Percentiles rank a stretch among this genome's conserved stretches.
Evolutionary conservation across 2,329 filamentous ascomycete species (phyloP).

Genomic region (Fusarium nanum): DNA sequence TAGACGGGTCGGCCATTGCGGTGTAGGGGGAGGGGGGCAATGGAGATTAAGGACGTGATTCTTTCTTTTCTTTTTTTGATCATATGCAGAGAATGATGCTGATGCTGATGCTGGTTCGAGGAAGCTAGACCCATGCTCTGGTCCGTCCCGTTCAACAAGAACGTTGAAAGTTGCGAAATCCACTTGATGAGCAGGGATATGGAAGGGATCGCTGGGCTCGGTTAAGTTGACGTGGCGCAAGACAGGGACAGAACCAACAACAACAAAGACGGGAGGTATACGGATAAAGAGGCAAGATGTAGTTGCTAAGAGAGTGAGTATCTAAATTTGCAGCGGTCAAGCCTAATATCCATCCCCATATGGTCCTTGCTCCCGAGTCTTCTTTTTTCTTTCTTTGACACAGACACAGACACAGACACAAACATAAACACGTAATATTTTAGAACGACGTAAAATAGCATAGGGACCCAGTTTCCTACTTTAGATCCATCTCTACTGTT

Average conservation of each 20-base stretch:
- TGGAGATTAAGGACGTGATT: slow-evolving; percentile 1
- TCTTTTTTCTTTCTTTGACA: neutral
- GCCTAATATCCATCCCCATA: neutral
- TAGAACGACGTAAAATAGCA: slow-evolving; percentile 19
- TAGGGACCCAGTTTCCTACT: slow-evolving; percentile 10
- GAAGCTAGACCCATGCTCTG: slow-evolving; percentile 6
- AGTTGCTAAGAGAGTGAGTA: neutral
- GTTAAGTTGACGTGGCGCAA: slow-evolving; percentile 1
- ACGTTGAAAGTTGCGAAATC: neutral
- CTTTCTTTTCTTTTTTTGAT: neutral
- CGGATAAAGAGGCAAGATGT: neutral
- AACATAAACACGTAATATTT: slow-evolving; percentile 9
- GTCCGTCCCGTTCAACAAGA: neutral
- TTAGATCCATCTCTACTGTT: slow-evolving; percentile 1
- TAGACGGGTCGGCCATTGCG: slow-evolving; percentile 31
- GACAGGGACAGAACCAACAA: slow-evolving; percentile 2
- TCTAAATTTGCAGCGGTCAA: slow-evolving; percentile 3
- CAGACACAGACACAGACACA: neutral
- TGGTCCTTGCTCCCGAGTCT: slow-evolving; percentile 1
- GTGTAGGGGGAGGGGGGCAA: neutral
- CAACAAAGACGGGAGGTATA: neutral
- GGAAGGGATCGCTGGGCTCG: neutral
- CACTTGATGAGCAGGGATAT: slow-evolving; percentile 2
- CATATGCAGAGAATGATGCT: slow-evolving; percentile 4
- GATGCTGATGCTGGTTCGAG: neutral